phyloP scores from a whole-genome alignment of 2,329 filamentous ascomycete species.

The Apiospora kogelbergensis region DNA sequence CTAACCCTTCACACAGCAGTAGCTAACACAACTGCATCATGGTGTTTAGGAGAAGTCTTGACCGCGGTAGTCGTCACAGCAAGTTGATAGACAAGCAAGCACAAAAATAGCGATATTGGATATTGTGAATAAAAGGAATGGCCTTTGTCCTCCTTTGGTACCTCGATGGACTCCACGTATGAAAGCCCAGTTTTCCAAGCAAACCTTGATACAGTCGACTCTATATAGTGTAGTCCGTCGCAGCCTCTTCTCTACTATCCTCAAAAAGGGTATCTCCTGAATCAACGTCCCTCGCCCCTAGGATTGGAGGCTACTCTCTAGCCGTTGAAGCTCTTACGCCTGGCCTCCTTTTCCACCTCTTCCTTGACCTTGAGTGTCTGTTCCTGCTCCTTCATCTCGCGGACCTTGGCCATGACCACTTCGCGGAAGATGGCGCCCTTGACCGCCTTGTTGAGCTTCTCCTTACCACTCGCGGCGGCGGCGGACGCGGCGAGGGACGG shows the following conservation, averaged over 20 bases:
- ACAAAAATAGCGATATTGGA: background rate
- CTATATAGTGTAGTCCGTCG: background rate
- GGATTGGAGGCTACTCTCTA: slow-evolving; percentile 7
- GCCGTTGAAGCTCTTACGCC: slow-evolving; percentile 33
- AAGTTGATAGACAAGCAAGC: background rate
- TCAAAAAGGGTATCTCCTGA: slow-evolving; percentile 3
- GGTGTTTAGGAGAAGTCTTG: no score
- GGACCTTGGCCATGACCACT: slow-evolving; percentile 89
- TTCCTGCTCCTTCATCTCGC: slow-evolving; percentile 86
- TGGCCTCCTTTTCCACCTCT: slow-evolving; percentile 51
- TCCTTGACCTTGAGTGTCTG: slow-evolving; percentile 69
- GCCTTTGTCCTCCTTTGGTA: background rate
- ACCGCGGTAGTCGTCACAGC: background rate
- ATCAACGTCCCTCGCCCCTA: background rate
- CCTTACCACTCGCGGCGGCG: slow-evolving; percentile 31
- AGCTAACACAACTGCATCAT: no score
- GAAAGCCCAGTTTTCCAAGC: background rate
- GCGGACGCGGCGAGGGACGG: slow-evolving; percentile 52
- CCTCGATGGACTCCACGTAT: background rate
- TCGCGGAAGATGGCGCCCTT: slow-evolving; percentile 84
- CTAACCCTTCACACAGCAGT: no score
- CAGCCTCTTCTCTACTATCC: background rate
- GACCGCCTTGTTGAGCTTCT: slow-evolving; percentile 42
- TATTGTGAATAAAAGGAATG: slow-evolving; percentile 1
- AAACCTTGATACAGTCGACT: background rate